Percentiles rank a stretch among this genome's conserved stretches.
phyloP scores from a whole-genome alignment of 371 early-diverging fungal genomes.

The Mucor ambiguus region DNA sequence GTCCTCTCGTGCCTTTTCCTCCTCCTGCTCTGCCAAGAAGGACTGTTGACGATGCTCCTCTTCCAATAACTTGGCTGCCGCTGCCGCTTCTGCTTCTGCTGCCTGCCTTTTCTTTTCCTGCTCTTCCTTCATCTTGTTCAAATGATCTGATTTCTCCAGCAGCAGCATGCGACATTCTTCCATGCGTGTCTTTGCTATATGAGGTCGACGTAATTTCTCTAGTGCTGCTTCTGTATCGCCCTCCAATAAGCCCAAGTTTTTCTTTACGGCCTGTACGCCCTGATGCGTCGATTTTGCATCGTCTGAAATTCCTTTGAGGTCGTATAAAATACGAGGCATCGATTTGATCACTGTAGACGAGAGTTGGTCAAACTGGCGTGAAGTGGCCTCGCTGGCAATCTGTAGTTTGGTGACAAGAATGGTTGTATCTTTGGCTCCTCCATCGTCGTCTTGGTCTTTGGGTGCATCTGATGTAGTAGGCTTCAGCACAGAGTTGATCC shows the following conservation, averaged over 20 bases:
- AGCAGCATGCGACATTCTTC: conserved; percentile 41
- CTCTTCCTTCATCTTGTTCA: not conserved
- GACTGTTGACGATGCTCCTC: not conserved
- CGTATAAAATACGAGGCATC: conserved; percentile 69
- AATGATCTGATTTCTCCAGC: conserved; percentile 13
- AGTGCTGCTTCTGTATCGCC: conserved; percentile 48
- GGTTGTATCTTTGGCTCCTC: conserved; percentile 44
- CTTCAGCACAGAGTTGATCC: conserved; percentile 62
- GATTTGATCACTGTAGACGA: conserved; percentile 53
- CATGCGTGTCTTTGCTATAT: conserved; percentile 75
- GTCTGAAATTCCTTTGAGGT: conserved; percentile 62
- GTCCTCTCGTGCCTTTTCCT: conserved; percentile 4
- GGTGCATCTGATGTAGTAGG: conserved; percentile 8
- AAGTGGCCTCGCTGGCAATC: conserved; percentile 53
- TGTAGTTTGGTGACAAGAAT: conserved; percentile 64
- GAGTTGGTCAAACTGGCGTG: conserved; percentile 51
- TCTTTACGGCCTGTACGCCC: conserved; percentile 49
- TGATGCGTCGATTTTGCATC: conserved; percentile 56
- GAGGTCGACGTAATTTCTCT: conserved; percentile 66
- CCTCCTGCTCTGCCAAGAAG: not conserved
- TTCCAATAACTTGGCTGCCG: not conserved
- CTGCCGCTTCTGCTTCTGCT: not conserved
- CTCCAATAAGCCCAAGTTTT: conserved; percentile 31
- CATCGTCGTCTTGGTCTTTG: conserved; percentile 12
- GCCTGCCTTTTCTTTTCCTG: not conserved